These are phyloP conservation scores for Gomphus sp. DNA, from an alignment of 1,284 basidiomycete species.

Conservation along the genomic window DNA sequence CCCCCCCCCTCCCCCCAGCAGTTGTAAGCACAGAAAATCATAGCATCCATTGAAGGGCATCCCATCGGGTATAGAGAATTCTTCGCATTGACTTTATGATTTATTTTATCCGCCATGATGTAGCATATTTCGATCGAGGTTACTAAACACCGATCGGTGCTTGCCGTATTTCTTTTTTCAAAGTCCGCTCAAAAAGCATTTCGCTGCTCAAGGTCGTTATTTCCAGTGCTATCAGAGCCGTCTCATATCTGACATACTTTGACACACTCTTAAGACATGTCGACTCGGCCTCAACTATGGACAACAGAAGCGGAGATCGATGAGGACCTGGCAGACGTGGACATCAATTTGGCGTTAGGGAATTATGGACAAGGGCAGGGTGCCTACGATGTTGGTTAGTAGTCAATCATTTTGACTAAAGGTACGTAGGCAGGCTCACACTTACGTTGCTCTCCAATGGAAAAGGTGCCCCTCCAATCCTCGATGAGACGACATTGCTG, in stretches of 20 bases:
- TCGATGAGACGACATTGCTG: constrained; percentile 56
- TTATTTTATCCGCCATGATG: too few relatives aligned
- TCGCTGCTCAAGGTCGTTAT: background rate
- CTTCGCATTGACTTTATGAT: too few relatives aligned
- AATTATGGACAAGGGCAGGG: constrained; percentile 53
- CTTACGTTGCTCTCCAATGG: constrained; percentile 20
- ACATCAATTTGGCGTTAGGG: constrained; percentile 60
- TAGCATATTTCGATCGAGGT: too few relatives aligned
- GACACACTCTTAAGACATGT: background rate
- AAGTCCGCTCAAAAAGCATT: background rate
- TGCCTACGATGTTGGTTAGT: constrained; percentile 61
- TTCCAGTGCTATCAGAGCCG: background rate
- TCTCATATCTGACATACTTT: background rate
- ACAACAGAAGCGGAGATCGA: constrained; percentile 49
- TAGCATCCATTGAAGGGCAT: too few relatives aligned
- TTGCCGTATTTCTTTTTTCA: too few relatives aligned
- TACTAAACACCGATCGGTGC: too few relatives aligned
- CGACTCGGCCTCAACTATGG: constrained; percentile 11
- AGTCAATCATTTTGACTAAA: background rate
- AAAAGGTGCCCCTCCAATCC: constrained; percentile 35
- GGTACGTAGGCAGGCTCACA: background rate
- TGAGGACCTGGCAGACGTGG: constrained; percentile 64
- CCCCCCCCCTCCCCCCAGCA: too few relatives aligned
- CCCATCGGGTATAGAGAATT: too few relatives aligned
- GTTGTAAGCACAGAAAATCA: background rate